Percentiles rank a stretch among this genome's conserved stretches.
phyloP scores from a whole-genome alignment of 2,329 filamentous ascomycete genomes.

The Beauveria sp. region DNA sequence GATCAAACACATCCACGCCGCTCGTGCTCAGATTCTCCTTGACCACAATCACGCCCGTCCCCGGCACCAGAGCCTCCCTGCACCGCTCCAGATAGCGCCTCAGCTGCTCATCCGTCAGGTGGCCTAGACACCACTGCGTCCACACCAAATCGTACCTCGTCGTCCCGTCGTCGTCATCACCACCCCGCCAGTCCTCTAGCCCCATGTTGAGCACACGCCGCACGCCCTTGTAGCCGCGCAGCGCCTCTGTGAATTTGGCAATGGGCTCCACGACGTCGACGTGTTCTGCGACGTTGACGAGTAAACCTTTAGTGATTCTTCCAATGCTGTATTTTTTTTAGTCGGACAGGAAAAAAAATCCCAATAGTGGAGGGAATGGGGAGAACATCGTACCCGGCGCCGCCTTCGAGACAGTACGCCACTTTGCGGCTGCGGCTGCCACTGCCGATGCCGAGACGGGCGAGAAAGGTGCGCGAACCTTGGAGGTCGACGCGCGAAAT shows the following conservation, averaged over 20 bases:
- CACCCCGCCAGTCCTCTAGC: conserved; percentile 57
- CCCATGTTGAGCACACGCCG: conserved; percentile 62
- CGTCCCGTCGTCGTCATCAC: conserved; percentile 26
- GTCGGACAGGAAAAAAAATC: background rate
- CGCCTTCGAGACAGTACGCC: conserved; percentile 27
- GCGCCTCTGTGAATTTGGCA: conserved; percentile 63
- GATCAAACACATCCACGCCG: conserved; percentile 63
- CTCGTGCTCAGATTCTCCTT: conserved; percentile 63
- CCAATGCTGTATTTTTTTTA: conserved; percentile 54
- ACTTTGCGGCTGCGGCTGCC: conserved; percentile 23
- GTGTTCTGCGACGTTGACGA: conserved; percentile 59
- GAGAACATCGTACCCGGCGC: conserved; percentile 26
- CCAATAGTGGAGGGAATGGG: background rate
- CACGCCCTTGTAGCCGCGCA: conserved; percentile 51
- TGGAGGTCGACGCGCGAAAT: conserved; percentile 60
- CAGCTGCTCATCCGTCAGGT: conserved; percentile 69
- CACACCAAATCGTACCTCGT: conserved; percentile 75
- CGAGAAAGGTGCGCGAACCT: conserved; percentile 61
- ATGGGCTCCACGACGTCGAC: conserved; percentile 86
- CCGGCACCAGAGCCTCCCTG: conserved; percentile 29
- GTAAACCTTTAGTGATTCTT: conserved; percentile 68
- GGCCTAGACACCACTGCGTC: conserved; percentile 85
- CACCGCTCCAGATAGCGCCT: conserved; percentile 59
- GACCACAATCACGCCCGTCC: conserved; percentile 27
- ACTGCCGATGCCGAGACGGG: conserved; percentile 48